These are phyloP conservation scores for Solanum chiquidenum DNA, from an alignment of 257 asterid genomes.

Conservation along the genomic window DNA sequence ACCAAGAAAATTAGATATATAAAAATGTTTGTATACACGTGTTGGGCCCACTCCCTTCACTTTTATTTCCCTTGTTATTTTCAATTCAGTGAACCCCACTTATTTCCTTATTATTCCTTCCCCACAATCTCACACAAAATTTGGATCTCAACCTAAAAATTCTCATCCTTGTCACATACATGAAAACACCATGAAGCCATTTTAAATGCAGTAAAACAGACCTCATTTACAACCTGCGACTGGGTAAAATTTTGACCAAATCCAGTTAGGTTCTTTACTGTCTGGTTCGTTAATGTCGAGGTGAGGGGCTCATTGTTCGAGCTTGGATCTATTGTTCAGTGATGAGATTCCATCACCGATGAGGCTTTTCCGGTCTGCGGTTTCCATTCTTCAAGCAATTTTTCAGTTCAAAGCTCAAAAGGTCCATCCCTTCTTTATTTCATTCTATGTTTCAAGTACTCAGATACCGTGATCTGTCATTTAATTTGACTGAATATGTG, in stretches of 20 bases:
- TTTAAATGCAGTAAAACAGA: not conserved
- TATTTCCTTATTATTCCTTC: not conserved
- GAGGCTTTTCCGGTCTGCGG: not conserved
- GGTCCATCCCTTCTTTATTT: not conserved
- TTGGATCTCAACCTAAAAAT: not conserved
- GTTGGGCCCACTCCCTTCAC: not conserved
- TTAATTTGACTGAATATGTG: not conserved
- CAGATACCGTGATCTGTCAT: not conserved
- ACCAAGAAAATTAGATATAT: not conserved
- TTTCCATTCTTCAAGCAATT: not conserved
- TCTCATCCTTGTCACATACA: not conserved
- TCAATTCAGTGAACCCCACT: not conserved
- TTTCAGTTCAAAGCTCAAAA: not conserved
- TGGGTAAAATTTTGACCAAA: not conserved
- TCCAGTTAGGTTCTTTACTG: not conserved
- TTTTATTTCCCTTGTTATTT: not conserved
- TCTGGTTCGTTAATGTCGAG: not conserved
- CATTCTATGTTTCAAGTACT: not conserved
- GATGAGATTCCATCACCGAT: not conserved
- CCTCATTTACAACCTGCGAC: not conserved
- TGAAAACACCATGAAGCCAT: not conserved
- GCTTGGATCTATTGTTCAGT: not conserved
- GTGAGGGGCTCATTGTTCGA: not conserved
- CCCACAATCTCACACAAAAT: not conserved
- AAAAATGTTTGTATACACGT: not conserved